These are phyloP conservation scores for Evernia prunastri DNA, from an alignment of 495 filamentous ascomycete species.

Conservation along the genomic window DNA sequence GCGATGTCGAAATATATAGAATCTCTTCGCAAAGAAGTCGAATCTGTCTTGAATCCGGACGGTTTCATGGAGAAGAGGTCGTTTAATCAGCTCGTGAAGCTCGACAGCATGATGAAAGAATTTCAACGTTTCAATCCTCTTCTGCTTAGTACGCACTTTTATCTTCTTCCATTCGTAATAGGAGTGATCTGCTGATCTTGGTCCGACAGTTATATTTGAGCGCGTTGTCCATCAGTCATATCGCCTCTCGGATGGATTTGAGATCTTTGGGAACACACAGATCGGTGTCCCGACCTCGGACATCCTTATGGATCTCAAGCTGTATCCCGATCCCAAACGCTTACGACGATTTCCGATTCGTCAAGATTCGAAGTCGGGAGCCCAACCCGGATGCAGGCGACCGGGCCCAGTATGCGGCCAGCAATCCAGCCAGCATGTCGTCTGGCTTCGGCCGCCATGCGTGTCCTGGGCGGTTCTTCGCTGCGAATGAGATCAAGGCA, in stretches of 20 bases:
- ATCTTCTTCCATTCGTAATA: background rate
- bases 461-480: constrained; percentile 30
- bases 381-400: constrained; percentile 11
- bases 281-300: constrained; percentile 7
- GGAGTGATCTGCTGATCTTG: background rate
- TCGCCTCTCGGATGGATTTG: constrained; percentile 7
- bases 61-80: constrained; percentile 7
- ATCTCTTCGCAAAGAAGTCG: constrained; percentile 16
- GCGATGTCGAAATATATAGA: constrained; percentile 19
- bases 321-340: constrained; percentile 8
- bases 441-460: constrained; percentile 26
- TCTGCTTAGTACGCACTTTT: constrained; percentile 11
- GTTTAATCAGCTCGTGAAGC: constrained; percentile 8
- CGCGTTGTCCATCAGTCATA: constrained; percentile 5
- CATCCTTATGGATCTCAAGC: constrained; percentile 4
- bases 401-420: constrained; percentile 9
- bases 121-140: constrained; percentile 16
- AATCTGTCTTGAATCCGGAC: constrained; percentile 15
- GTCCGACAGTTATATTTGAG: constrained; percentile 8
- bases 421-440: constrained; percentile 14
- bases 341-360: constrained; percentile 18
- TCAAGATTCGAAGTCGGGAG: constrained; percentile 21
- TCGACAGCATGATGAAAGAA: constrained; percentile 20
- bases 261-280: constrained; percentile 1
- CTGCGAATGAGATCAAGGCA: constrained; percentile 30